Base-by-base conservation (phyloP, 1,284 basidiomycete genomes). In the Sanghuangporus baumii region DNA sequence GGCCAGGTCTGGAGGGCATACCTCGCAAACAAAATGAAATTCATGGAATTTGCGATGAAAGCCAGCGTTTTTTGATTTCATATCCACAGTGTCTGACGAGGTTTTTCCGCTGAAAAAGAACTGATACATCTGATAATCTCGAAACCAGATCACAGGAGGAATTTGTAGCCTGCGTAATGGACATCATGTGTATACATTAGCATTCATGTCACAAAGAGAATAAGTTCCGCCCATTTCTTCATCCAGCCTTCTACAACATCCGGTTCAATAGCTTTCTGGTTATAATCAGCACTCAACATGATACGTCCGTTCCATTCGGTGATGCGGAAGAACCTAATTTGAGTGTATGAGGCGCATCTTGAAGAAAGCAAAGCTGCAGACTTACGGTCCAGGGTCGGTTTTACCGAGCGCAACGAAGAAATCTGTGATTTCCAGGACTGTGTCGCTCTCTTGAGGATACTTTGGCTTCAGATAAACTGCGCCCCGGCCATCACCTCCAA, bases 321-420 rank as follows among this genome's bases (percentile, higher is more conserved):
- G 23, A 36, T 48, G 34, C 59, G 59, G 59, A 61, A 61, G 31
- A 61, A 61, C 18, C 59, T 61, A 23, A 46, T 7, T n/a, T 46
- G 38, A 23, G 7, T 46, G 5, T 46, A 7, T 26, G 7, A 51
- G 50, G 12, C 4, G 16, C 8, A 23, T 7, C n/a, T 51, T 14
- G 23, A 26, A 23, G 20, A 46, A 23, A 26, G 2, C 26, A 26
- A 23, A 51, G 20, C 23, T 12, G 8, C 6, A 23, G 9, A 67
- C 66, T 60, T 61, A 66, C 66, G 66, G 65, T 37, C 66, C 65
- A 7, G 66, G 66, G 38, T 65, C 60, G n/a, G 23, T 59, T 57
- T 65, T 62, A 40, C 66, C 66, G 16, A 66, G 38, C 8, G 46
- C 57, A 40, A 62, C 55, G 55, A 65, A 61, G 52, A 62, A 67